A percentile compares a stretch with the other conserved stretches of the same genome.
phyloP scores from a whole-genome alignment of 208 protist genomes.

The Acanthamoeba lenticulata region DNA sequence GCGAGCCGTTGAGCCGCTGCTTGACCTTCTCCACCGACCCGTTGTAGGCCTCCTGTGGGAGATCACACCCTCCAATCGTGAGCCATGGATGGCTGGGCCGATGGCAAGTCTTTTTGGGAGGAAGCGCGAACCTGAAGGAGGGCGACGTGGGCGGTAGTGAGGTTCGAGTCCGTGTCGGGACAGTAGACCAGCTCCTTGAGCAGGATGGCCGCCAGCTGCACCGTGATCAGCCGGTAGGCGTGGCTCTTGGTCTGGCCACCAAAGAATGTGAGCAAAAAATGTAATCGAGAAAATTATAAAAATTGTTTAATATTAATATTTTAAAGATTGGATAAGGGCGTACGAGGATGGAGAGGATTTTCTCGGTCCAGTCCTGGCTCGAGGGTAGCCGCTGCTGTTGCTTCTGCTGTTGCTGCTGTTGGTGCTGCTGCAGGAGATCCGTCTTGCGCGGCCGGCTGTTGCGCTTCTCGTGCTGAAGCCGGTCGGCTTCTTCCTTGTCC shows the following conservation, averaged over 20 bases:
- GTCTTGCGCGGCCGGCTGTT: conserved; percentile 22
- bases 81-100: neutral
- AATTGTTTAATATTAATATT: too few species aligned
- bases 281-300: neutral
- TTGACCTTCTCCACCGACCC: neutral
- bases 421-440: neutral
- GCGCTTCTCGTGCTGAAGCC: neutral
- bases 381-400: neutral
- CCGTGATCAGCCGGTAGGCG: neutral
- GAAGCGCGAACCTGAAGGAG: neutral
- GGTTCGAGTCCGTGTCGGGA: neutral
- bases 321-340: too few species aligned
- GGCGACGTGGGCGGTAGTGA: neutral
- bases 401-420: neutral
- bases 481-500: neutral
- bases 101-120: neutral
- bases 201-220: neutral
- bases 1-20: conserved; percentile 2
- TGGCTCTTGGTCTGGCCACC: neutral
- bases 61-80: neutral
- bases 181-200: conserved; percentile 28
- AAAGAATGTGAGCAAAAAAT: neutral
- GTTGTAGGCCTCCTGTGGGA: neutral
- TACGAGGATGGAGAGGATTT: neutral
- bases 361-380: neutral